Evolutionary conservation across 1,139 yeast genomes (phyloP), one percentile per base, ranked within the genome.

Genomic region (Yamadazyma buinensis): DNA sequence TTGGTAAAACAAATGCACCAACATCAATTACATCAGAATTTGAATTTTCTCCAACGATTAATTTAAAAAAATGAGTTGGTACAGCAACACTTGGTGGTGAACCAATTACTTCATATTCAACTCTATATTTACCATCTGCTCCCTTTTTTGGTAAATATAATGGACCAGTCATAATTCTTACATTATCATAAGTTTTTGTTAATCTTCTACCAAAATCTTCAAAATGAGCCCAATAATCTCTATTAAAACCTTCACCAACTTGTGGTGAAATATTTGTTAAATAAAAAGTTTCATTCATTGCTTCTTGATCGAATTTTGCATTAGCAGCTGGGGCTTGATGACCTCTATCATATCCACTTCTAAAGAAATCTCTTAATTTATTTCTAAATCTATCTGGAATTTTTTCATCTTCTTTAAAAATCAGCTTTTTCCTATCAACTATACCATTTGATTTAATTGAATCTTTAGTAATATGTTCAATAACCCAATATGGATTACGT

Each of bases 291-390:
- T 90, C 95, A 56, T 92, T 83, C 97, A 94, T 90, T 10, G 97
- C 97, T 15, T 59, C 51, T 57, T 92, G 98, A 23, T 79, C 77
- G 60, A 76, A 92, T 55, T 87, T 88, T 25, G 97, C 97, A 57
- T 92, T 86, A 1, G 98, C 98, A 5, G 98, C 98, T 2, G 99
- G 97, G 0, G 96, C 97, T 52, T 85, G 86, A 58, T 92, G 99
- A 3, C 99, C 99, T 45, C 98, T 68, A 55, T 92, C 99, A 59
- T 86, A 92, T 1, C 99, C 99, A 33, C 95, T 82, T 46, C 97
- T 76, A 67, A 90, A 90, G 57, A 84, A 92, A 59, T 94, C 97
- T 42, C 81, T 71, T 40, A 92, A 67, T 38, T 73, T 68, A 3
- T 82, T 88, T 47, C 97, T 71, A 57, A 86, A 92, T 49, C 69